phyloP scores from a whole-genome alignment of 2,329 filamentous ascomycete genomes.

The Monilinia vaccinii-corymbosi region DNA sequence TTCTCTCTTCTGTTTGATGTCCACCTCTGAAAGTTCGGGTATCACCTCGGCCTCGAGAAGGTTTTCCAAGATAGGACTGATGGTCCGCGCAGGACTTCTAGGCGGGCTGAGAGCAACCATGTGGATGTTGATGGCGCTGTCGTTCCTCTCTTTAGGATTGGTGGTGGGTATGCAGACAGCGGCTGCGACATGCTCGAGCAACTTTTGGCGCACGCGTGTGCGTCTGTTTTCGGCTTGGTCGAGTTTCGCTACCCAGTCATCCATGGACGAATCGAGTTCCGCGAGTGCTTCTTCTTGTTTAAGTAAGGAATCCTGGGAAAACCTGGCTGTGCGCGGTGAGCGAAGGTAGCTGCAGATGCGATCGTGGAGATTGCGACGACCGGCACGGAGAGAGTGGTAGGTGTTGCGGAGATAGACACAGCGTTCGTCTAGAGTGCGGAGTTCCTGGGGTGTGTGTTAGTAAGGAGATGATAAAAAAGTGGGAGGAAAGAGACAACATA shows the following conservation, averaged over 20 bases:
- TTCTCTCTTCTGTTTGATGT: conserved; percentile 8
- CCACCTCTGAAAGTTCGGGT: neutral
- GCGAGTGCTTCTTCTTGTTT: conserved; percentile 73
- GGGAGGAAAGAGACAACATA: conserved; percentile 26
- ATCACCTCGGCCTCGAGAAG: neutral
- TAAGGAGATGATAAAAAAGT: too few relatives aligned
- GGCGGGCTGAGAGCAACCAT: conserved; percentile 19
- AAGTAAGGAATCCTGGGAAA: conserved; percentile 65
- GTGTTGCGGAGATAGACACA: conserved; percentile 71
- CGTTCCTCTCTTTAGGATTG: too few relatives aligned
- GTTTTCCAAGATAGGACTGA: neutral
- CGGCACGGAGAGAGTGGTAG: conserved; percentile 64
- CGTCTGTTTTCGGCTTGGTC: conserved; percentile 72
- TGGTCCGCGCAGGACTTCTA: conserved; percentile 36
- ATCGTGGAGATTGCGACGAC: conserved; percentile 65
- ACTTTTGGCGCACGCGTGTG: conserved; percentile 65
- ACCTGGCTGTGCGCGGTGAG: conserved; percentile 59
- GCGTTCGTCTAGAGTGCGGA: conserved; percentile 66
- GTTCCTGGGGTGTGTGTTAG: conserved; percentile 42
- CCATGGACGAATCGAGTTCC: conserved; percentile 68
- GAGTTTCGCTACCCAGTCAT: conserved; percentile 73
- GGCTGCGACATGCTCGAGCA: conserved; percentile 73
- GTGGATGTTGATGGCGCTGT: neutral
- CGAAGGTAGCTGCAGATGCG: conserved; percentile 71
- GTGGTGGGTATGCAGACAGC: conserved; percentile 40